These are phyloP conservation scores for Entophlyctis luteolus DNA, from an alignment of 192 early-diverging fungal species.

Conservation along the genomic window DNA sequence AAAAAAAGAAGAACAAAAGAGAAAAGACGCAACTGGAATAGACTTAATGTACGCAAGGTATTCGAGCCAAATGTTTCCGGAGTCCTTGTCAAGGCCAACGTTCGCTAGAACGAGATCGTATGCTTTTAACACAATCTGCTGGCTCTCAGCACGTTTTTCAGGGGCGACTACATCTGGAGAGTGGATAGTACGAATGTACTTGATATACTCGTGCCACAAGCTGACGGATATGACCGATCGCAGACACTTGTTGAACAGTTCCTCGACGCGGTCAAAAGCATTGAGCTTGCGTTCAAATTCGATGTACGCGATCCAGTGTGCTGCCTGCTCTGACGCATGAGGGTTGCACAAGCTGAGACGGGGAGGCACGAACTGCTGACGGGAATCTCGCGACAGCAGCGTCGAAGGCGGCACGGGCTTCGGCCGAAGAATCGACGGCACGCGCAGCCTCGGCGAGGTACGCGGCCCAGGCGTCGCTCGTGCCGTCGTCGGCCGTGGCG, in stretches of 20 bases:
- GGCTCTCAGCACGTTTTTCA: slow-evolving; percentile 54
- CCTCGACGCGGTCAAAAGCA: slow-evolving; percentile 71
- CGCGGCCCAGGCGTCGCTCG: no score
- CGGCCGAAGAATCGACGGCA: no score
- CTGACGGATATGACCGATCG: slow-evolving; percentile 79
- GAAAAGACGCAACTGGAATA: slow-evolving; percentile 53
- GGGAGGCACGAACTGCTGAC: no score
- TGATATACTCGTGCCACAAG: slow-evolving; percentile 84
- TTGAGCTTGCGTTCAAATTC: slow-evolving; percentile 77
- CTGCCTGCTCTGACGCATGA: slow-evolving; percentile 40
- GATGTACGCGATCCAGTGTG: slow-evolving; percentile 73
- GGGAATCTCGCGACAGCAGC: no score
- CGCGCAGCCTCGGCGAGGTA: no score
- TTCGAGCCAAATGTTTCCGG: slow-evolving; percentile 83
- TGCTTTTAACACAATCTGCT: slow-evolving; percentile 68
- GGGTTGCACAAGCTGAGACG: no score
- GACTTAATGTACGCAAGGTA: slow-evolving; percentile 79
- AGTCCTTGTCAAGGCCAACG: slow-evolving; percentile 83
- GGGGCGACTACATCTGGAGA: slow-evolving; percentile 41
- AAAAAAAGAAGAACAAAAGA: neutral
- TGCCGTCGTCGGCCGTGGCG: no score
- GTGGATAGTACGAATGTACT: slow-evolving; percentile 78
- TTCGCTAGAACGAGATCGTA: slow-evolving; percentile 86
- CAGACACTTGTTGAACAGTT: slow-evolving; percentile 79
- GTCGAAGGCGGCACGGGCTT: no score